Evolutionary conservation across 2,329 filamentous ascomycete species (phyloP), one percentile per base, ranked within the genome.

Genomic region (Cercospora sp.): DNA sequence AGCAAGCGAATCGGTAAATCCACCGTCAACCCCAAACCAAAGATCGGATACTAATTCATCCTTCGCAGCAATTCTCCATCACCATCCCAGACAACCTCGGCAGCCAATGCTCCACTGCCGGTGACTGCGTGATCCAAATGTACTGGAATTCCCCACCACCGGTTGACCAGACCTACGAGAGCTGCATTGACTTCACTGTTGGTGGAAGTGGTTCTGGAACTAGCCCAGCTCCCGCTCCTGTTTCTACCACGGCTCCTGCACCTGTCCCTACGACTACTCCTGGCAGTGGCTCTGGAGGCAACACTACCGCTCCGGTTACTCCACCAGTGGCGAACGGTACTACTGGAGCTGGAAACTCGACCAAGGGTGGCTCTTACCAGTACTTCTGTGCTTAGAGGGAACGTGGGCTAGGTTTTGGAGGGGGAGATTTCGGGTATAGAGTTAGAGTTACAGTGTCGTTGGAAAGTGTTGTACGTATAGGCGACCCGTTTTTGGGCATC

Each of bases 151-250:
- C 67, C 33, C 66, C 66, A 13, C 67, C 86, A 16, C 73, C 78
- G 13, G 83, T 86, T 69, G 74, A 85, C 67, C 87, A 90, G 82
- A 89, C 87, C 10, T 90, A 90, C 75, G 85, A 88, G 80, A 83
- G 83, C 60, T 90, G 87, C 78, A 80, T 89, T 62, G 87, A 90
- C 74, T 89, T 90, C 75, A 82, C 77, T 51, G 77, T 83, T 66
- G 76, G 51, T 20, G 64, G 57, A 28, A 55, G 48, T 26, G 48
- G 23, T 28, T 55, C 48, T 30, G 48, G 48, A 16, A 42, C 36
- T 3, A 42, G 36, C 36, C 36, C 36, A 5, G 36, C 36, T n/a
- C 36, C 36, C n/a, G 36, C 36, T 8, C 36, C 33, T 13, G 12
- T 13, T 36, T 13, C 33, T 36, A 36, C 12, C 12, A 36, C 33